Base-by-base conservation (phyloP, 208 protist species). In the Trypanosoma caninum region DNA sequence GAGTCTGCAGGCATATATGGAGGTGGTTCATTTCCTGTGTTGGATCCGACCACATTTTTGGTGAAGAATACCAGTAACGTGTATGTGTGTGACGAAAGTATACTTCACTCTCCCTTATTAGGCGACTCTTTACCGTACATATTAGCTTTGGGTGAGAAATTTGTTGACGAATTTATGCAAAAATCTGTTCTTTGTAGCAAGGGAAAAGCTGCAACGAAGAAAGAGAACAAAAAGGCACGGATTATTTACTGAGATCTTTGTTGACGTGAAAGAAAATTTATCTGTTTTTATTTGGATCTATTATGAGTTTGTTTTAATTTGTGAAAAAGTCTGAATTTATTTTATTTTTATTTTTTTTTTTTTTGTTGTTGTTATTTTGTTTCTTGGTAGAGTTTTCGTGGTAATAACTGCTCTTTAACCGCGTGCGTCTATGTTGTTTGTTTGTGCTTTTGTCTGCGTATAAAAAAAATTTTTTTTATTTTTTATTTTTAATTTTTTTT, bases 211-310 rank as follows among this genome's bases (percentile, higher is more conserved):
- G 33, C 41, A 8, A 22, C 48, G 23, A 67, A 80, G 16, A 56
- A 46, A 22, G 52, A 62, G 18, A 61, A 45, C 2, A 60, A 63
- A 0, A 54, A 46, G 20, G 78, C 80, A 8, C 74, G 80, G 48
- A 91, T 91, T 56, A 71, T 91, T 45, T 91, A 91, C 40, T 91
- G 37, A 65, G n/a, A n/a, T n/a, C n/a, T n/a, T n/a, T n/a, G n/a
- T n/a, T n/a, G n/a, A n/a, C n/a, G n/a, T n/a, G n/a, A n/a, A n/a
- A n/a, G n/a, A n/a, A n/a, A n/a, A n/a, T n/a, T n/a, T n/a, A n/a
- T n/a, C n/a, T n/a, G n/a, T 28, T 67, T 23, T 37, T 16, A 16
- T 25, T 69, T 31, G 34, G 18, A 27, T 22, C 13, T 40, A n/a
- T 28, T 61, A 2, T 33, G 5, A 27, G 2, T 35, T 33, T 48